Evolutionary conservation across 2,329 filamentous ascomycete species (phyloP).

Genomic region (Fusarium fujikuroi): DNA sequence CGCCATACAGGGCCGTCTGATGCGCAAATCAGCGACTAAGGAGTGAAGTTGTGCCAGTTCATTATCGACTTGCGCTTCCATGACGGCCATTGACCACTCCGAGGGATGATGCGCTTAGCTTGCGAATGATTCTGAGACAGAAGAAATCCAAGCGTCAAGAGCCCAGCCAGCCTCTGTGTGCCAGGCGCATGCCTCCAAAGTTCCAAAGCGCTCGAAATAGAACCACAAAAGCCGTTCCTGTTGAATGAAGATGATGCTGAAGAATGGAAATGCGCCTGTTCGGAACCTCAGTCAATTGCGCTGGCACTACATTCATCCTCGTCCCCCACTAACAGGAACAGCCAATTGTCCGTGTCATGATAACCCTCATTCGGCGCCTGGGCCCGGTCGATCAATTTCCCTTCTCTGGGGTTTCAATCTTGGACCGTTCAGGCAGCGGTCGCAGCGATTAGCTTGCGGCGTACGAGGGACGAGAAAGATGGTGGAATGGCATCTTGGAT

Average conservation of each 20-base stretch:
- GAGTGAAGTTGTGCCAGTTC: conserved; percentile 13
- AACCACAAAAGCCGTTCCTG: not conserved
- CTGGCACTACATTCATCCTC: not conserved
- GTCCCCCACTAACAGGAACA: not conserved
- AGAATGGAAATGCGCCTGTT: conserved; percentile 3
- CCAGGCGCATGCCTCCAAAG: conserved; percentile 13
- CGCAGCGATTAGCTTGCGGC: conserved; percentile 30
- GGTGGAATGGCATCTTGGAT: conserved; percentile 28
- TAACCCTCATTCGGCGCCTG: conserved; percentile 28
- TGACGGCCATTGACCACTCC: not conserved
- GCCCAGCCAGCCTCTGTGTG: conserved; percentile 9
- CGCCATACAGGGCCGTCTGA: not conserved
- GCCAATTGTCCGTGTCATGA: conserved; percentile 32
- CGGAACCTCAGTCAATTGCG: not conserved
- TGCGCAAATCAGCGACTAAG: conserved; percentile 2
- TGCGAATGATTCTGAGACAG: conserved; percentile 29
- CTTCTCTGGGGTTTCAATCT: conserved; percentile 41
- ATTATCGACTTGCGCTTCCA: conserved; percentile 10
- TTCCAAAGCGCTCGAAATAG: conserved; percentile 3
- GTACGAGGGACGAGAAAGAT: conserved; percentile 33
- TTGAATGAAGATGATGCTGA: not conserved
- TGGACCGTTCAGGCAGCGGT: conserved; percentile 32
- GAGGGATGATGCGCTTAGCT: conserved; percentile 33
- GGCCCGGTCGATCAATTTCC: conserved; percentile 38
- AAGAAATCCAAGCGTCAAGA: conserved; percentile 15